These are phyloP conservation scores for Penicillium sp. DNA, from an alignment of 2,329 filamentous ascomycete species.

Conservation along the genomic window DNA sequence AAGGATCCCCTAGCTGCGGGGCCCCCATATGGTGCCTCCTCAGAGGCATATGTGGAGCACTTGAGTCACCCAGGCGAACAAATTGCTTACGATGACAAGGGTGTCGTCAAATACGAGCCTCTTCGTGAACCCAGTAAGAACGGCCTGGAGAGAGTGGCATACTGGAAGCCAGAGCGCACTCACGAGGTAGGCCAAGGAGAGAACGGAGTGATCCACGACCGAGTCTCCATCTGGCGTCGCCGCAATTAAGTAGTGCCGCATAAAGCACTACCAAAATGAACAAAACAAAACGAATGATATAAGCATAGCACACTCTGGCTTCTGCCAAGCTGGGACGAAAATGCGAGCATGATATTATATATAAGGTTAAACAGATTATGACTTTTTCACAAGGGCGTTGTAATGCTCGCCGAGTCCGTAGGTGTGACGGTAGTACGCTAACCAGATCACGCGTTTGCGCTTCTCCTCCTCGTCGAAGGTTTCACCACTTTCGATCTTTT, in stretches of 20 bases:
- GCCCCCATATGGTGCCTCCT: slow-evolving; percentile 71
- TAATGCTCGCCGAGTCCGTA: slow-evolving; percentile 97
- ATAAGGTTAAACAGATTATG: slow-evolving; percentile 16
- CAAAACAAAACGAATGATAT: not conserved
- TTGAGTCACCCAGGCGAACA: slow-evolving; percentile 69
- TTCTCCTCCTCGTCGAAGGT: slow-evolving; percentile 45
- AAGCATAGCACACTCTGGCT: not conserved
- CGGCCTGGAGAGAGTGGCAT: slow-evolving; percentile 50
- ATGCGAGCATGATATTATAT: not conserved
- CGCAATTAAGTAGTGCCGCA: slow-evolving; percentile 23
- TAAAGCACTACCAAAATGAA: not conserved
- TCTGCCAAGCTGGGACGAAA: not conserved
- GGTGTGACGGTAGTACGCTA: slow-evolving; percentile 92
- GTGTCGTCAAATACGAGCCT: slow-evolving; percentile 52
- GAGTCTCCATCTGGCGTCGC: slow-evolving; percentile 47
- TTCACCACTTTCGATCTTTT: slow-evolving; percentile 66
- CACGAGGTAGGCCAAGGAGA: slow-evolving; percentile 55
- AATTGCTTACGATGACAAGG: slow-evolving; percentile 61
- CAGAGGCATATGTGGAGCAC: slow-evolving; percentile 71
- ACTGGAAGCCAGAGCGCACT: slow-evolving; percentile 59
- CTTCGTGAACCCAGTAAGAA: slow-evolving; percentile 44
- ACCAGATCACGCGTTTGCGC: slow-evolving; percentile 68
- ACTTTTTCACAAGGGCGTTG: slow-evolving; percentile 71
- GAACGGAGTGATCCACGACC: slow-evolving; percentile 43
- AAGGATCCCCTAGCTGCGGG: slow-evolving; percentile 67